Conservation (phyloP, 495 filamentous ascomycete genomes). For the Aspergillus mulundensis region DNA sequence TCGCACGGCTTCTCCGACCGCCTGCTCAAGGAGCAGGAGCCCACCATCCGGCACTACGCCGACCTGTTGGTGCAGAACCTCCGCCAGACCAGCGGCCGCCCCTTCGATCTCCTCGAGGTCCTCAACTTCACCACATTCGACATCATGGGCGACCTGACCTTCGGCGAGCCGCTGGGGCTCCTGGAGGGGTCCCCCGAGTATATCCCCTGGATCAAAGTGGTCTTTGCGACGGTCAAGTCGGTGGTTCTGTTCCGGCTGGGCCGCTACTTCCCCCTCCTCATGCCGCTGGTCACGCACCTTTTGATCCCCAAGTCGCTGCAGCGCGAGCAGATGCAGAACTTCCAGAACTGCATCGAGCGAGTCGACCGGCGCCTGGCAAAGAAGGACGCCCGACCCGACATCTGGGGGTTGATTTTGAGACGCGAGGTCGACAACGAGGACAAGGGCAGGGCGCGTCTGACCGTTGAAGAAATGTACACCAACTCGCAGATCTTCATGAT, state of each 20-base stretch:
- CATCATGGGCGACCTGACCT: not conserved
- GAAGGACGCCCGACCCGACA: not conserved
- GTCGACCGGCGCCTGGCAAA: conserved; percentile 5
- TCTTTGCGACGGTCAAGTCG: not conserved
- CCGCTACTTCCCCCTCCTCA: not conserved
- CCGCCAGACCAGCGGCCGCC: not conserved
- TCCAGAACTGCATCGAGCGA: not conserved
- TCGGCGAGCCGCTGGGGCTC: not conserved
- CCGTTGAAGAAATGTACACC: not conserved
- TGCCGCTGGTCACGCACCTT: no score
- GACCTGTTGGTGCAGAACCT: not conserved
- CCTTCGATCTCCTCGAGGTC: not conserved
- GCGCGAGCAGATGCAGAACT: not conserved
- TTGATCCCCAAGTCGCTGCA: not conserved
- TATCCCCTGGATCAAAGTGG: not conserved
- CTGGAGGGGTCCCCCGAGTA: not conserved
- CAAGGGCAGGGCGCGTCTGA: no score
- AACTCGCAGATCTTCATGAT: not conserved
- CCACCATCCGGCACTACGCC: not conserved
- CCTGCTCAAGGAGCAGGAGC: not conserved
- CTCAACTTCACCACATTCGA: conserved; percentile 1
- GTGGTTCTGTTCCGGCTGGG: not conserved
- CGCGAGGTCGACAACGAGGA: not conserved
- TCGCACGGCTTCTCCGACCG: not conserved
- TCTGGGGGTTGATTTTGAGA: not conserved